These are phyloP conservation scores for Sphenostylis stenocarpa DNA, from an alignment of 306 rosid genomes.

Conservation along the genomic window DNA sequence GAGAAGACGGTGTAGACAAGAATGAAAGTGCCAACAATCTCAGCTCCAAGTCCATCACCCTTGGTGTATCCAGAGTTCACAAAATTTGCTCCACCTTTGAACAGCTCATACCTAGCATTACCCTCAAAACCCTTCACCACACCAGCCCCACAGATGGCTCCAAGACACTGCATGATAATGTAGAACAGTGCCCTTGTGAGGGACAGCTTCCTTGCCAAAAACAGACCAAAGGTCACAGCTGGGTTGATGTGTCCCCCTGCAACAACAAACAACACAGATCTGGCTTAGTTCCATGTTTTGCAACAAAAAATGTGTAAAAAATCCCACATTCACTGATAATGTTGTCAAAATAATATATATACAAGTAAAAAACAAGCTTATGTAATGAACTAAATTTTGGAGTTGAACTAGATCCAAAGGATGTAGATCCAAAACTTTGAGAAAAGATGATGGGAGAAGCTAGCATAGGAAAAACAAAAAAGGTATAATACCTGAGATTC, in stretches of 20 bases:
- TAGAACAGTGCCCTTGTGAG: constrained; percentile 78
- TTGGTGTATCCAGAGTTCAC: constrained; percentile 77
- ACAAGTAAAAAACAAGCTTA: background rate
- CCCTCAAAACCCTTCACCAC: constrained; percentile 79
- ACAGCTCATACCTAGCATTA: constrained; percentile 36
- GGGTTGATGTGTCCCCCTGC: constrained; percentile 95
- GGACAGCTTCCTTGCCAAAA: constrained; percentile 82
- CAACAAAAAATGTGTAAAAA: background rate
- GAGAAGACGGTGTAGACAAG: constrained; percentile 96
- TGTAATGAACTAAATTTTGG: background rate
- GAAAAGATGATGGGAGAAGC: background rate
- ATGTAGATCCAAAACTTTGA: background rate
- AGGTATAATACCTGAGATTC: constrained; percentile 58
- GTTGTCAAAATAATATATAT: background rate
- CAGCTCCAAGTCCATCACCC: constrained; percentile 88
- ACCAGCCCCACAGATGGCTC: constrained; percentile 87
- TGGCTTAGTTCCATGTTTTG: background rate
- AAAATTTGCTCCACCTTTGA: constrained; percentile 70
- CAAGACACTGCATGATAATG: constrained; percentile 79
- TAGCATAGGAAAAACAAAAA: background rate
- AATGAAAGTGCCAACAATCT: constrained; percentile 81
- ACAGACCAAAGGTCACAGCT: constrained; percentile 85
- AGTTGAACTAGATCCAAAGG: too few species aligned
- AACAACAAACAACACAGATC: constrained; percentile 30
- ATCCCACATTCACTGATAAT: background rate